Evolutionary conservation across 2,329 filamentous ascomycete species (phyloP), one percentile per base, ranked within the genome.

Genomic region (Ascochyta rabiei): DNA sequence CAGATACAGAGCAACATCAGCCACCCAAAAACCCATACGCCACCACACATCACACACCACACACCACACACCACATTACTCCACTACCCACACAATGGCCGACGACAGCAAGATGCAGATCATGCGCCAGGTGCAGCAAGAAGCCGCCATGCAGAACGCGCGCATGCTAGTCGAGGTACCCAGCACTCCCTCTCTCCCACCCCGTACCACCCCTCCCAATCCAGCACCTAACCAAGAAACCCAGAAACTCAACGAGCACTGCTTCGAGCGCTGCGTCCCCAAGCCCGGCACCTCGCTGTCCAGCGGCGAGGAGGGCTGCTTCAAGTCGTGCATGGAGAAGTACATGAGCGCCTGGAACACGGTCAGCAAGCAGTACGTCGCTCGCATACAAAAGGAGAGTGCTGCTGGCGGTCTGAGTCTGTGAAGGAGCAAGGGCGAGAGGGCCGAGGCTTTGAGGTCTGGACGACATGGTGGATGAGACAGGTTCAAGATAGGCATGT

Each of bases 221-320:
- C 23, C 9, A 15, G 18, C n/a, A 19, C 16, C 46, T 48, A 24
- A 43, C 16, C 12, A 13, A n/a, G 5, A 2, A 2, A 8, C 1
- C 6, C 54, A 82, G 80, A 83, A 82, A 78, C 73, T 83, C 60
- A 83, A 83, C 72, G 80, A 82, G 63, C 80, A 83, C 73, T 83
- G 81, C 74, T 83, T 82, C 75, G 80, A 82, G 61, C 79, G 79
- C 67, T 83, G 81, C 75, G 73, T 83, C 26, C 80, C 80, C 41
- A 81, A 81, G 62, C 81, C 81, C 57, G 77, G 78, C 54, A 70
- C 77, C 40, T 81, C 80, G 10, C 73, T 83, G 45, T 82, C 80
- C 24, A 79, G 76, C 41, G 74, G 76, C 70, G 81, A 83, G 65
- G 69, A 77, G 59, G 74, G 70, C 16, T 83, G 81, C 75, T 80